Percentiles rank a stretch among this genome's conserved stretches.
Conservation (phyloP, 176 grass and related monocot species). For the Oryza brachyantha region DNA sequence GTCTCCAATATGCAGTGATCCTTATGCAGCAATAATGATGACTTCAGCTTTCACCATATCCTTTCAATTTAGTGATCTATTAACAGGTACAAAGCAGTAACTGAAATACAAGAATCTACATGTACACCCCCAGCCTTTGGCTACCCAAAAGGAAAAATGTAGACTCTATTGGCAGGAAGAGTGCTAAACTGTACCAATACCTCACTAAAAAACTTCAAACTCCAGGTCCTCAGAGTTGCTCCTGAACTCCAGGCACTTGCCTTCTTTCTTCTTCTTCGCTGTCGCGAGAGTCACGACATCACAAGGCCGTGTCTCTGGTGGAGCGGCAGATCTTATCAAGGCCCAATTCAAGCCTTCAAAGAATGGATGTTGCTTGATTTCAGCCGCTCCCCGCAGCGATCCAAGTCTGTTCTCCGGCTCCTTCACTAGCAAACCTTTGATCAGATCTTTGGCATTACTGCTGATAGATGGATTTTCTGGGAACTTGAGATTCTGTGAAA, state of each 20-base stretch:
- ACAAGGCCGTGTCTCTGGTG: slow-evolving; percentile 57
- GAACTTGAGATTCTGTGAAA: slow-evolving; percentile 64
- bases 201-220: slow-evolving; percentile 64
- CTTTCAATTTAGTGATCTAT: slow-evolving; percentile 44
- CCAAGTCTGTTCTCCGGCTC: slow-evolving; percentile 69
- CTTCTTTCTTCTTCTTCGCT: slow-evolving; percentile 59
- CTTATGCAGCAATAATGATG: slow-evolving; percentile 29
- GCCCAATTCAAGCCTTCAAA: slow-evolving; percentile 79
- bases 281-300: slow-evolving; percentile 39
- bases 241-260: slow-evolving; percentile 64
- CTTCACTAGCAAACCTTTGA: slow-evolving; percentile 64
- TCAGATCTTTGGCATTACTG: slow-evolving; percentile 55
- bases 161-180: slow-evolving; percentile 18
- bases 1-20: slow-evolving; percentile 1
- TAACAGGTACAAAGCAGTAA: slow-evolving; percentile 36
- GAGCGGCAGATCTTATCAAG: slow-evolving; percentile 53
- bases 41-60: slow-evolving; percentile 26
- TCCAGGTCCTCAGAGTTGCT: slow-evolving; percentile 49
- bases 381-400: slow-evolving; percentile 60
- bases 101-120: slow-evolving; percentile 52
- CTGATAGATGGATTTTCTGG: slow-evolving; percentile 56
- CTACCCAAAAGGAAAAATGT: slow-evolving; percentile 35
- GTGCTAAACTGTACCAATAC: slow-evolving; percentile 33
- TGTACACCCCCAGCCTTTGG: slow-evolving; percentile 48
- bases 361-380: slow-evolving; percentile 77